A percentile compares a stretch with the other conserved stretches of the same genome.
Evolutionary conservation across 192 early-diverging fungal species (phyloP).

Genomic region (Umbelopsis ramanniana): DNA sequence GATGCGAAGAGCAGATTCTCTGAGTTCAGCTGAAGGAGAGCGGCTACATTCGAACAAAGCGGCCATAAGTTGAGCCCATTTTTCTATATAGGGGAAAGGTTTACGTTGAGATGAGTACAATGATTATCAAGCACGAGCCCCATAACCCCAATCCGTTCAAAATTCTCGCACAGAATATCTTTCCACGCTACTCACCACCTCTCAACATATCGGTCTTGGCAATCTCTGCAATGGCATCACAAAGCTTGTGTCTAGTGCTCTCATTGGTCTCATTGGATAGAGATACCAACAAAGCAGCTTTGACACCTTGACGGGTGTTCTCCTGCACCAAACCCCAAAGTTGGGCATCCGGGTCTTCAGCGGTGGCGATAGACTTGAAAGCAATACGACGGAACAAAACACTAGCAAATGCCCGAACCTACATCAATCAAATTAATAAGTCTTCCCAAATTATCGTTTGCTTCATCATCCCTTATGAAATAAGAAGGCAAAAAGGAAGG

Average conservation of each 20-base stretch:
- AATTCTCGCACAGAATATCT: no score
- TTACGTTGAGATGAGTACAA: background rate
- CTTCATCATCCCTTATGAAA: background rate
- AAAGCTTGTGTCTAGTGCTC: slow-evolving; percentile 87
- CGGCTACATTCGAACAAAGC: slow-evolving; percentile 84
- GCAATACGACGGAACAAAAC: slow-evolving; percentile 61
- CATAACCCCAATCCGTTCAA: background rate
- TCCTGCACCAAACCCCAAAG: slow-evolving; percentile 77
- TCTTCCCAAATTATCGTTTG: background rate
- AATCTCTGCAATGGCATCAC: slow-evolving; percentile 92
- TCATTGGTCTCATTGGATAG: slow-evolving; percentile 76
- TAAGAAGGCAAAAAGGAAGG: no score
- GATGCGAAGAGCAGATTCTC: slow-evolving; percentile 91
- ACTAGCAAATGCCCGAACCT: slow-evolving; percentile 56
- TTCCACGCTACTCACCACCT: slow-evolving; percentile 45
- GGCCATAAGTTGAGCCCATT: slow-evolving; percentile 83
- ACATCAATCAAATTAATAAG: slow-evolving; percentile 3
- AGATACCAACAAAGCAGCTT: slow-evolving; percentile 78
- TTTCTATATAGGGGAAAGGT: slow-evolving; percentile 45
- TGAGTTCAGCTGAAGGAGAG: slow-evolving; percentile 72
- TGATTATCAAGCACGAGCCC: slow-evolving; percentile 25
- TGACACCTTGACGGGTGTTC: slow-evolving; percentile 66
- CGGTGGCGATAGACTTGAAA: slow-evolving; percentile 44
- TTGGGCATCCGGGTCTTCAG: slow-evolving; percentile 35
- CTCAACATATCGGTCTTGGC: slow-evolving; percentile 60